These are phyloP conservation scores for Yarrowia yakushimensis DNA, from an alignment of 805 yeast genomes.

Conservation along the genomic window DNA sequence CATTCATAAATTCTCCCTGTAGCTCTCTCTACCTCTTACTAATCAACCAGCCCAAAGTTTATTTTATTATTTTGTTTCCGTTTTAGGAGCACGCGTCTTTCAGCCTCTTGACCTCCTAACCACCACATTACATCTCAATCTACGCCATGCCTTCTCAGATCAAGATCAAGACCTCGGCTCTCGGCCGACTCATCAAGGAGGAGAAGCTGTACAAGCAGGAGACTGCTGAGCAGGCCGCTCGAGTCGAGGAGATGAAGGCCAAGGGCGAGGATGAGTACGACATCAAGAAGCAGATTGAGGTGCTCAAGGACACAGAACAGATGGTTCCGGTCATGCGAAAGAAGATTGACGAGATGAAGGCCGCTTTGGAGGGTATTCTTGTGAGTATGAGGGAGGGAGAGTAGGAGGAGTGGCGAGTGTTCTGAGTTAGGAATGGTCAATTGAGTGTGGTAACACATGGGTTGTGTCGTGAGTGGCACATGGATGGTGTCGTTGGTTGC, in stretches of 20 bases:
- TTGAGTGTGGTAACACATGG: too few relatives aligned
- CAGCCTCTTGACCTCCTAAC: background rate
- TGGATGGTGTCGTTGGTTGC: too few relatives aligned
- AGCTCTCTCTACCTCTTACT: background rate
- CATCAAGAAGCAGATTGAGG: slow-evolving; percentile 50
- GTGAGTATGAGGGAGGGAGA: slow-evolving; percentile 27
- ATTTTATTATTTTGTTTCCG: background rate
- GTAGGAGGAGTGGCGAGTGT: too few relatives aligned
- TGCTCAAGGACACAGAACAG: slow-evolving; percentile 52
- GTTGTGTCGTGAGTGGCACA: too few relatives aligned
- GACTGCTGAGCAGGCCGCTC: slow-evolving; percentile 49
- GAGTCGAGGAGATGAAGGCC: slow-evolving; percentile 47
- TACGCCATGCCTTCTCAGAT: slow-evolving; percentile 55
- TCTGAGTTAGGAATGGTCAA: too few relatives aligned
- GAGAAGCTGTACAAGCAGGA: slow-evolving; percentile 59
- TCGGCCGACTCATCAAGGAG: slow-evolving; percentile 67
- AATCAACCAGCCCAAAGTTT: slow-evolving; percentile 13
- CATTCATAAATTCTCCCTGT: too few relatives aligned
- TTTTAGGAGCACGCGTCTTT: background rate
- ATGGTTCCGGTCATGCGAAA: slow-evolving; percentile 49
- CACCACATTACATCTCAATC: background rate
- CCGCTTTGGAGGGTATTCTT: slow-evolving; percentile 43
- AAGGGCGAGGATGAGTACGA: slow-evolving; percentile 60
- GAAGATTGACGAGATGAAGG: slow-evolving; percentile 43
- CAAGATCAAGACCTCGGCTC: slow-evolving; percentile 68